Evolutionary conservation across 2,329 filamentous ascomycete species (phyloP).

Genomic region (Epichloe sylvatica): DNA sequence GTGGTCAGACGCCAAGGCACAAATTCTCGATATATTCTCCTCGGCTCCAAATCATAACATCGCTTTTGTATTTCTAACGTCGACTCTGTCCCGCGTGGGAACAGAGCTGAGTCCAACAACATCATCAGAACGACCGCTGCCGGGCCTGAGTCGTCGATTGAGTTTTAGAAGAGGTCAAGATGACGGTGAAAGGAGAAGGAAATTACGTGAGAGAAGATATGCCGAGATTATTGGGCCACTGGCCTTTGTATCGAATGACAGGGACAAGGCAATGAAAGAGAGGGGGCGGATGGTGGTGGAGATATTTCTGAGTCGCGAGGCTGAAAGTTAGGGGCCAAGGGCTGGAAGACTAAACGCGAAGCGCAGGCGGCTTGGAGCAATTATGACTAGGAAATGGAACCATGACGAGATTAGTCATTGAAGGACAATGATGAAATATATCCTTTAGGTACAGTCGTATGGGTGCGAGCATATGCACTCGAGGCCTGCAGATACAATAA

Average conservation of each 20-base stretch:
- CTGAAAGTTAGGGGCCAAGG: constrained; percentile 16
- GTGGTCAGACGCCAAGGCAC: constrained; percentile 30
- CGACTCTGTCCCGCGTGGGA: constrained; percentile 49
- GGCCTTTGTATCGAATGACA: constrained; percentile 42
- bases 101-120: constrained; percentile 32
- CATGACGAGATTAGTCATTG: not conserved
- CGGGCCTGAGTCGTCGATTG: constrained; percentile 29
- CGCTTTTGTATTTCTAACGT: constrained; percentile 73
- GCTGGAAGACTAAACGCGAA: not conserved
- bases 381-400: not conserved
- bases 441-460: not conserved
- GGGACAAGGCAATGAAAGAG: constrained; percentile 48
- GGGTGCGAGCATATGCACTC: not conserved
- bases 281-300: constrained; percentile 54
- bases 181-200: constrained; percentile 29
- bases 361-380: not conserved
- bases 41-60: constrained; percentile 68
- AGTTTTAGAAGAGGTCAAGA: constrained; percentile 26
- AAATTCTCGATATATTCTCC: constrained; percentile 60
- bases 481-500: not conserved
- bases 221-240: constrained; percentile 51
- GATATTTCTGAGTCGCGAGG: constrained; percentile 40
- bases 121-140: constrained; percentile 15
- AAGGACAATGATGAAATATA: not conserved
- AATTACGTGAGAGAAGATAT: constrained; percentile 45